A percentile compares a stretch with the other conserved stretches of the same genome.
Conservation (phyloP, 2,329 filamentous ascomycete species). For the Scedosporium aurantiacum region DNA sequence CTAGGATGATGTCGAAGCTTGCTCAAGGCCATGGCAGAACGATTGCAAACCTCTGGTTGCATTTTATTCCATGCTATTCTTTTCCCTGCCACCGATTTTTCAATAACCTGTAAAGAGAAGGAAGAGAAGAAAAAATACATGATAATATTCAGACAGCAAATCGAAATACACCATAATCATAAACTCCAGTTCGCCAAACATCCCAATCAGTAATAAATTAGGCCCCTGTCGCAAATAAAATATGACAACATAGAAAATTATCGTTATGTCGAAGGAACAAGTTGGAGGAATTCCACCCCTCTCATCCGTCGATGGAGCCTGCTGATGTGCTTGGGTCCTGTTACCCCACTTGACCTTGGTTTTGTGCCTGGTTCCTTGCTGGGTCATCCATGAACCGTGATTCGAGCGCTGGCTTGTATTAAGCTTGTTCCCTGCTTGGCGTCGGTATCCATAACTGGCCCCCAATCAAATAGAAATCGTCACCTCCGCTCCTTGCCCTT, state of each 20-base stretch:
- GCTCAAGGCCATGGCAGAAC: background rate
- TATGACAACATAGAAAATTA: no score
- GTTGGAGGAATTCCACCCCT: no score
- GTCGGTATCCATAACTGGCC: background rate
- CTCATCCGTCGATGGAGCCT: no score
- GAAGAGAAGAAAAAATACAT: background rate
- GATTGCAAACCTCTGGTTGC: background rate
- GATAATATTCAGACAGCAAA: background rate
- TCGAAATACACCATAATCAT: background rate
- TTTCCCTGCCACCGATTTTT: background rate
- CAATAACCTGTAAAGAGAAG: background rate
- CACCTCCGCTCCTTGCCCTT: background rate
- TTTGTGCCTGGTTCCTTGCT: background rate
- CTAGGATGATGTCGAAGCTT: background rate
- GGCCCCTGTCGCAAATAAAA: no score
- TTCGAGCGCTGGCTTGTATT: background rate
- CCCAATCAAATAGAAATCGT: background rate
- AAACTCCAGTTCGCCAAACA: background rate
- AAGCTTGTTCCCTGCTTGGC: background rate
- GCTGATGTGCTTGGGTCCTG: background rate
- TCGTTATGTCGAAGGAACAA: no score
- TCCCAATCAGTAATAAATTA: background rate
- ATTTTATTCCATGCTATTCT: background rate
- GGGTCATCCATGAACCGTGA: background rate
- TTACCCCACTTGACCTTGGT: background rate